Evolutionary conservation across 1,284 basidiomycete species (phyloP).

Genomic region (Ganoderma leucocontextum): DNA sequence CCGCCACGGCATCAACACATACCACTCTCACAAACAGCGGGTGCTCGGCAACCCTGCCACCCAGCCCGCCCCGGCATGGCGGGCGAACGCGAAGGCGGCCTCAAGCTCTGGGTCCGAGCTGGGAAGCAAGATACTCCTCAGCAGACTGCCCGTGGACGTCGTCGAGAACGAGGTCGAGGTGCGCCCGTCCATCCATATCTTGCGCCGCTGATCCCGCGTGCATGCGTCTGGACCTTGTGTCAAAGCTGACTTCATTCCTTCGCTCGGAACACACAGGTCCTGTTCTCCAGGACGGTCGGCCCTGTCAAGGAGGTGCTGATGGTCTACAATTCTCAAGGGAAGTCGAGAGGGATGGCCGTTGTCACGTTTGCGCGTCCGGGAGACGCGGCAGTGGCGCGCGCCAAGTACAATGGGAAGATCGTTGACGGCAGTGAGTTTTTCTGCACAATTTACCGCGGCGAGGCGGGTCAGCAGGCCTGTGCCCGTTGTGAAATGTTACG

Average conservation of each 20-base stretch:
- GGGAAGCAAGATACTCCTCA: constrained; percentile 78
- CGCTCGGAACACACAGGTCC: constrained; percentile 53
- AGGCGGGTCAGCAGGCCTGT: not conserved
- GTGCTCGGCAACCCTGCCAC: constrained; percentile 64
- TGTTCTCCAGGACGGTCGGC: constrained; percentile 79
- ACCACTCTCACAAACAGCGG: constrained; percentile 62
- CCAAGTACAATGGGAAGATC: constrained; percentile 77
- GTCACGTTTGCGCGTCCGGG: constrained; percentile 67
- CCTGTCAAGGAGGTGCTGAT: constrained; percentile 73
- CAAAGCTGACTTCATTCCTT: constrained; percentile 8
- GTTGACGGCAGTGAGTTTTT: constrained; percentile 73
- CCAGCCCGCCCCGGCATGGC: constrained; percentile 68
- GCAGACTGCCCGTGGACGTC: constrained; percentile 74
- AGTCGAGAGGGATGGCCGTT: constrained; percentile 79
- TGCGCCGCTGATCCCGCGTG: constrained; percentile 12
- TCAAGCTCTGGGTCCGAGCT: constrained; percentile 40
- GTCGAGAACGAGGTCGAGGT: constrained; percentile 74
- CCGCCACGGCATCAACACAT: constrained; percentile 50
- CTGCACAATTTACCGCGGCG: not conserved
- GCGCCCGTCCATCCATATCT: constrained; percentile 35
- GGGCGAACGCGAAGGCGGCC: constrained; percentile 45
- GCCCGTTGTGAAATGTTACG: not conserved
- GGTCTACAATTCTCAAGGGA: constrained; percentile 75
- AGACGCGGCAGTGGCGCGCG: constrained; percentile 66
- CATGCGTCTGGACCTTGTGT: not conserved